Conservation (phyloP, 768 basidiomycete genomes). For the Cystoderma amianthinum region DNA sequence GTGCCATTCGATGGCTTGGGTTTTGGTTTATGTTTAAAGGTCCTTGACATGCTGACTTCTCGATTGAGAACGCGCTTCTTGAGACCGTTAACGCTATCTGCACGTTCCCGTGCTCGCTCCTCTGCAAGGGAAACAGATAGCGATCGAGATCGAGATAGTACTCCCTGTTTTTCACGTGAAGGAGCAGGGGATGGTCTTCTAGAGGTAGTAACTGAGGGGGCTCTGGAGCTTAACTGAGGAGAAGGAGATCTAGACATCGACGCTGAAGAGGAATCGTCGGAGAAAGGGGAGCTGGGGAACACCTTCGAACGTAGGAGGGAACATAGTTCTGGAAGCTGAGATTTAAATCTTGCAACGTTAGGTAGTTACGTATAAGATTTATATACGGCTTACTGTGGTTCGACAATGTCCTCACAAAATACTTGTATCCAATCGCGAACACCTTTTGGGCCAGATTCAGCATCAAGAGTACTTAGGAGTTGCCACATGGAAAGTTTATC, state of each 20-base stretch:
- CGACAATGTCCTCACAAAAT: slow-evolving; percentile 64
- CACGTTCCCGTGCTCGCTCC: slow-evolving; percentile 39
- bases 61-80: slow-evolving; percentile 55
- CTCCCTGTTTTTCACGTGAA: slow-evolving; percentile 8
- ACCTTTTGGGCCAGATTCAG: slow-evolving; percentile 8
- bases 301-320: slow-evolving; percentile 57
- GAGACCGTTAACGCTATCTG: slow-evolving; percentile 19
- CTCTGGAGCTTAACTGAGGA: slow-evolving; percentile 7
- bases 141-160: slow-evolving; percentile 47
- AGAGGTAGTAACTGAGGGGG: slow-evolving; percentile 1
- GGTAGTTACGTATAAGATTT: background rate
- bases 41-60: slow-evolving; percentile 74
- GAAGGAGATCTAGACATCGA: slow-evolving; percentile 24
- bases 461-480: slow-evolving; percentile 35
- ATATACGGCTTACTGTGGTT: slow-evolving; percentile 42
- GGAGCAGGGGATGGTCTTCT: slow-evolving; percentile 6
- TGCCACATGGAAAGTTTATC: slow-evolving; percentile 80
- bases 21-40: slow-evolving; percentile 46
- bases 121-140: slow-evolving; percentile 67
- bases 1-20: slow-evolving; percentile 9
- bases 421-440: slow-evolving; percentile 66
- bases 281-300: slow-evolving; percentile 59
- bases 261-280: slow-evolving; percentile 30
- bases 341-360: slow-evolving; percentile 41
- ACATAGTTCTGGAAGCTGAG: slow-evolving; percentile 43